These are phyloP conservation scores for Canavalia gladiata DNA, from an alignment of 306 rosid genomes.

Conservation along the genomic window DNA sequence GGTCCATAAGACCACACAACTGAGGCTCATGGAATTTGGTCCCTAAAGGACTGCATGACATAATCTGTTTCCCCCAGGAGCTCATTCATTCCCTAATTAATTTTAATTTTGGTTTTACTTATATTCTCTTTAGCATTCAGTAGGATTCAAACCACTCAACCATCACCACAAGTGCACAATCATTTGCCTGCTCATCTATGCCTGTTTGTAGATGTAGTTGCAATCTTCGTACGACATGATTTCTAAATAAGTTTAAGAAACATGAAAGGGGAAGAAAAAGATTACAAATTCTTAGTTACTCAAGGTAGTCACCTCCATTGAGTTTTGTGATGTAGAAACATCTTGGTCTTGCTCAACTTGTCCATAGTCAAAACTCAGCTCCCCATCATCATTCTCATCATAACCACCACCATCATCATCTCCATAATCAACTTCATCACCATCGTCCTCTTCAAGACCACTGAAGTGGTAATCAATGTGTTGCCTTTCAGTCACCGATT, in stretches of 20 bases:
- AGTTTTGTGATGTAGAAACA: conserved; percentile 62
- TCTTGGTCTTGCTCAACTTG: conserved; percentile 68
- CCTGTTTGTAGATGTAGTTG: not conserved
- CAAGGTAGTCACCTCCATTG: conserved; percentile 70
- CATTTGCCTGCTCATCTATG: conserved; percentile 35
- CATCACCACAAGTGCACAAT: not conserved
- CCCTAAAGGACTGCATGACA: conserved; percentile 23
- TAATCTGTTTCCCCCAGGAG: not conserved
- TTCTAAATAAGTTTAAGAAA: conserved; percentile 37
- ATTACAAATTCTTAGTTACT: conserved; percentile 32
- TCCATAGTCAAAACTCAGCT: conserved; percentile 86
- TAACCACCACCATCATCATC: conserved; percentile 58
- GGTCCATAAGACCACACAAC: conserved; percentile 16
- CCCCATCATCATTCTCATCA: conserved; percentile 80
- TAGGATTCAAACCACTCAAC: conserved; percentile 13
- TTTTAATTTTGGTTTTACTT: conserved; percentile 24
- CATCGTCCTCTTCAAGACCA: conserved; percentile 84
- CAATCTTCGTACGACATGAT: conserved; percentile 22
- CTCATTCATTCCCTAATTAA: conserved; percentile 28
- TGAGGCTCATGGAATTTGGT: conserved; percentile 19
- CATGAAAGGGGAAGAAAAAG: not conserved
- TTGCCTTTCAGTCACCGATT: conserved; percentile 81
- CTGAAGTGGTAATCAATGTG: conserved; percentile 93
- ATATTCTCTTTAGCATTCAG: conserved; percentile 30
- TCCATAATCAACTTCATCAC: conserved; percentile 60